These are phyloP conservation scores for Macrophomina pseudophaseolina DNA, from an alignment of 2,329 filamentous ascomycete genomes.

Conservation along the genomic window DNA sequence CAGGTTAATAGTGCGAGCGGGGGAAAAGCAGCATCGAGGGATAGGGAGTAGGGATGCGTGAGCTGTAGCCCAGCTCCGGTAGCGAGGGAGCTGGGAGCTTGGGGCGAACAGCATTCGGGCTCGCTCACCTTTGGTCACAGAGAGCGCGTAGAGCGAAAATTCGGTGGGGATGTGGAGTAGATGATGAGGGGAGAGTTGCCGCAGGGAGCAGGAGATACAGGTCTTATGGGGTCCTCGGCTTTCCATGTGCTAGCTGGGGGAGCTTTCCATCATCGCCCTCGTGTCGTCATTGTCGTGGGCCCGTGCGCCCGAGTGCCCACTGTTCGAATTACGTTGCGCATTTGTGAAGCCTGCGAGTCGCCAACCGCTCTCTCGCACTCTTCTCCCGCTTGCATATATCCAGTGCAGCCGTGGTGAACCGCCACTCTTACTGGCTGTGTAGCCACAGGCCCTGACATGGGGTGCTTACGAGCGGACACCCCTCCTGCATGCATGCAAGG, in stretches of 20 bases:
- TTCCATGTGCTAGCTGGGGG: conserved; percentile 2
- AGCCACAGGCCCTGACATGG: neutral
- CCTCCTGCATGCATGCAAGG: neutral
- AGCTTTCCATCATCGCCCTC: conserved; percentile 16
- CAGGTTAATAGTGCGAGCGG: neutral
- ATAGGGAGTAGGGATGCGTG: neutral
- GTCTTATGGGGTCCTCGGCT: conserved; percentile 18
- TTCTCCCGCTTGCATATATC: neutral
- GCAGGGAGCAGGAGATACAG: conserved; percentile 1
- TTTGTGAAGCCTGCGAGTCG: conserved; percentile 9
- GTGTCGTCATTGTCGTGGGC: conserved; percentile 17
- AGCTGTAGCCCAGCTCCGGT: neutral
- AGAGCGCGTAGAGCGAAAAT: neutral
- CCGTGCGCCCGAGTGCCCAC: neutral
- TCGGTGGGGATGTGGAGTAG: neutral
- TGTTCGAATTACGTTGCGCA: conserved; percentile 12
- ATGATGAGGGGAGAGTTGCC: neutral
- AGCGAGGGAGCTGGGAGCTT: neutral
- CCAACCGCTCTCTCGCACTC: neutral
- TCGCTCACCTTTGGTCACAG: neutral
- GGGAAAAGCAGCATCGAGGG: neutral
- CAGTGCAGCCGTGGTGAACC: neutral
- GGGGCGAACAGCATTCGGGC: neutral
- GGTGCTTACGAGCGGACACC: neutral
- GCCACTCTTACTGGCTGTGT: neutral